These are phyloP conservation scores for Aphanomyces astaci DNA, from an alignment of 352 stramenopile genomes.

Conservation along the genomic window DNA sequence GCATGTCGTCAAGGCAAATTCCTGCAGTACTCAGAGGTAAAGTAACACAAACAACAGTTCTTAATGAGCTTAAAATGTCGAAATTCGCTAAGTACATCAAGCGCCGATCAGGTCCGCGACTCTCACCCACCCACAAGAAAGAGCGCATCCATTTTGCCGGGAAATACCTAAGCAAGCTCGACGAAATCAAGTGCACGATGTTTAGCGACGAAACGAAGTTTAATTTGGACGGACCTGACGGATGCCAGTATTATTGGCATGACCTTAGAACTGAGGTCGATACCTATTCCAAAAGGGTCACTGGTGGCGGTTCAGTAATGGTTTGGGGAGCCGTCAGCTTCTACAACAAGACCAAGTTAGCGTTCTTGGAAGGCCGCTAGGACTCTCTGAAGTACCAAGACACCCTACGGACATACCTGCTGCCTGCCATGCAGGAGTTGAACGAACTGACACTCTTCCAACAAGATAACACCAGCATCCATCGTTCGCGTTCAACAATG, in stretches of 20 bases:
- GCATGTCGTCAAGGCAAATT: background rate
- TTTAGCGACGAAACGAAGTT: background rate
- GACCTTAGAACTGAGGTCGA: background rate
- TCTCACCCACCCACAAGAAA: conserved; percentile 10
- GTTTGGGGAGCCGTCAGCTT: background rate
- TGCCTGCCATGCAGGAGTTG: background rate
- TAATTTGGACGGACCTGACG: background rate
- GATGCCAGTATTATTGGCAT: background rate
- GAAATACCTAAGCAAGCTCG: background rate
- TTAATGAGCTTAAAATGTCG: background rate
- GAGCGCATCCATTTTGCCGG: background rate
- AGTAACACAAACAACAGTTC: background rate
- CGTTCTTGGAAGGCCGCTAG: background rate
- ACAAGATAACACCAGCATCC: background rate
- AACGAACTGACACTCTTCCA: background rate
- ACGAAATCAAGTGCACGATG: conserved; percentile 19
- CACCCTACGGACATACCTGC: background rate
- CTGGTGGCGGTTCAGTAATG: background rate
- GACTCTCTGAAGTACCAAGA: background rate
- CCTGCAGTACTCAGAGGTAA: background rate
- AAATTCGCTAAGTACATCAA: conserved; percentile 22
- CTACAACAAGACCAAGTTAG: background rate
- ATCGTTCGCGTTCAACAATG: background rate
- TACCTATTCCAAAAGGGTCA: background rate
- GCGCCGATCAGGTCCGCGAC: background rate